phyloP scores from a whole-genome alignment of 371 early-diverging fungal species.

The Dipsacomyces acuminosporus region DNA sequence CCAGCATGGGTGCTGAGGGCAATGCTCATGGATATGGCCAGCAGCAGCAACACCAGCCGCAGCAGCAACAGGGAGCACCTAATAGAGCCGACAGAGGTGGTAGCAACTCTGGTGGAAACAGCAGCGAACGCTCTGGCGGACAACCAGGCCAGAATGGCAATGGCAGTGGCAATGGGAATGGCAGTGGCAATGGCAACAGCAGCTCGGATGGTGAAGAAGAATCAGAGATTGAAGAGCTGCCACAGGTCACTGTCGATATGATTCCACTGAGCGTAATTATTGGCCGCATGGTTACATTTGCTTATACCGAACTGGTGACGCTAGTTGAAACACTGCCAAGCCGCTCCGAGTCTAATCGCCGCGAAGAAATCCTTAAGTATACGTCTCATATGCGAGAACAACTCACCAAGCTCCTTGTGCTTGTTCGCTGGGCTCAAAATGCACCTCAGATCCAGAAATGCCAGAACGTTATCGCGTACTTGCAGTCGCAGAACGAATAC shows the following conservation, averaged over 20 bases:
- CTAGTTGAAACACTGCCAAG: constrained; percentile 43
- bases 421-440: constrained; percentile 69
- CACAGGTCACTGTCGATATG: constrained; percentile 39
- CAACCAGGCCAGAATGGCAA: neutral
- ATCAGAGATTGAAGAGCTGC: constrained; percentile 52
- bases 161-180: constrained; percentile 1
- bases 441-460: constrained; percentile 70
- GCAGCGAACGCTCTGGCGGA: neutral
- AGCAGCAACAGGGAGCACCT: no score
- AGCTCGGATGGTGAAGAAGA: constrained; percentile 1
- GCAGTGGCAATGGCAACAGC: constrained; percentile 4
- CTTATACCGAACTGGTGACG: constrained; percentile 47
- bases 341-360: constrained; percentile 27
- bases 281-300: constrained; percentile 35
- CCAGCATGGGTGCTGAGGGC: neutral
- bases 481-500: constrained; percentile 65
- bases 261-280: constrained; percentile 33
- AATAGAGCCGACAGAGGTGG: no score
- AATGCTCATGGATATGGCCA: constrained; percentile 3
- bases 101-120: constrained; percentile 3
- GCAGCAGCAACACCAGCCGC: constrained; percentile 6
- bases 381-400: constrained; percentile 49
- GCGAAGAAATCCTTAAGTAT: constrained; percentile 30
- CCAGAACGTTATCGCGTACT: constrained; percentile 69
- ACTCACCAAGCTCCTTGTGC: constrained; percentile 59